phyloP scores from a whole-genome alignment of 139 green algal genomes.

The Zygnema cylindricum region DNA sequence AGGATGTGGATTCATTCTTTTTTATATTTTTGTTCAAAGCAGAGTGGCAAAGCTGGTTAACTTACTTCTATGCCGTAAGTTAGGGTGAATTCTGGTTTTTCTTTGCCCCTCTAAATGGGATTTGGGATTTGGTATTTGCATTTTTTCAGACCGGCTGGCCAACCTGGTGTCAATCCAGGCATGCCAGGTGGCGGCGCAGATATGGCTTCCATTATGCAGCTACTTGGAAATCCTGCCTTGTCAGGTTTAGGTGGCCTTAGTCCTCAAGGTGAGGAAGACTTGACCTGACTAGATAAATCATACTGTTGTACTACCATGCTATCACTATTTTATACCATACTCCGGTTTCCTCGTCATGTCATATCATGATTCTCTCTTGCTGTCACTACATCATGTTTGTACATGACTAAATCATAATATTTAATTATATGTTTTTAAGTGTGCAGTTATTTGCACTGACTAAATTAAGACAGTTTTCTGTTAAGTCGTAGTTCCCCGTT shows the following conservation, averaged over 20 bases:
- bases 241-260: neutral
- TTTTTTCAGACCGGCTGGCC: neutral
- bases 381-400: neutral
- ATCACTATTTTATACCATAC: no score
- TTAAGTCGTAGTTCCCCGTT: neutral
- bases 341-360: no score
- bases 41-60: no score
- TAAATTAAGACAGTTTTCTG: neutral
- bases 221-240: neutral
- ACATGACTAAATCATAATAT: neutral
- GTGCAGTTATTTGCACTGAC: neutral
- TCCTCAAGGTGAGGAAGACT: neutral
- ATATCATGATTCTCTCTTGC: no score
- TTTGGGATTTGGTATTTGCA: neutral
- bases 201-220: neutral
- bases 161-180: neutral
- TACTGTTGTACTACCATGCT: no score
- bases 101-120: no score
- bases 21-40: no score
- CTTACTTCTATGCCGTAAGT: no score
- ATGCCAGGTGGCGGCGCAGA: neutral
- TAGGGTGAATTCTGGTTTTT: no score
- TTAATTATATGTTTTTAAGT: neutral
- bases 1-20: no score
- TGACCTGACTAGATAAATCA: no score